These are phyloP conservation scores for Rhynchosporium agropyri DNA, from an alignment of 2,329 filamentous ascomycete species.

Conservation along the genomic window DNA sequence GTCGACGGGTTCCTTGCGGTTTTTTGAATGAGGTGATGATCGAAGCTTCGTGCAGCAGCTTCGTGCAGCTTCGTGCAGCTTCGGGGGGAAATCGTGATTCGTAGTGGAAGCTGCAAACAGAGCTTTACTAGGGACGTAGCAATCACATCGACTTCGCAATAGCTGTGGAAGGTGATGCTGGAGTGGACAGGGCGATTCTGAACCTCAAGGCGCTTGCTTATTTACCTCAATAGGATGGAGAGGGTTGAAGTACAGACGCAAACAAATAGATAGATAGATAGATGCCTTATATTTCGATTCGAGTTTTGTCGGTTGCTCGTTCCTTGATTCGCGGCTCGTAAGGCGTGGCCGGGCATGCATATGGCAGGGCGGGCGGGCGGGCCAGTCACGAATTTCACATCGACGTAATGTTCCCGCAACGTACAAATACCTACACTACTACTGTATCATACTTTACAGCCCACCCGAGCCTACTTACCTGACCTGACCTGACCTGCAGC, in stretches of 20 bases:
- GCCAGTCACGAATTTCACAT: conserved; percentile 2
- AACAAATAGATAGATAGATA: not conserved
- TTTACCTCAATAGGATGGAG: conserved; percentile 12
- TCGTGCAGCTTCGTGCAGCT: not conserved
- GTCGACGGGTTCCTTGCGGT: conserved; percentile 17
- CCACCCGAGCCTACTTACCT: not conserved
- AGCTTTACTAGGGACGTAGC: conserved; percentile 26
- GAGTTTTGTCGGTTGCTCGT: conserved; percentile 10
- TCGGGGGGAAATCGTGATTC: too few species aligned
- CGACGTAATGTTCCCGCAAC: conserved; percentile 23
- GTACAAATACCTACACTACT: conserved; percentile 13
- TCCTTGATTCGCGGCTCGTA: conserved; percentile 13
- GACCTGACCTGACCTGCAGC: not conserved
- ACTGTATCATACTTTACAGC: not conserved
- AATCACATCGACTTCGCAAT: conserved; percentile 22
- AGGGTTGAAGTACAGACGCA: not conserved
- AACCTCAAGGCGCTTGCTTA: not conserved
- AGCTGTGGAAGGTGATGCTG: not conserved
- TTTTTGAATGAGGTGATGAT: not conserved
- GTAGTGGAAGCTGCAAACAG: conserved; percentile 5
- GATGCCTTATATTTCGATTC: conserved; percentile 12
- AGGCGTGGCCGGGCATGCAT: too few species aligned
- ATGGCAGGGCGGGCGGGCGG: not conserved
- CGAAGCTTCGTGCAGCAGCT: conserved; percentile 1
- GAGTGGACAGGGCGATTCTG: not conserved